Evolutionary conservation across 2,329 filamentous ascomycete genomes (phyloP).

Genomic region (Cercospora sojina): DNA sequence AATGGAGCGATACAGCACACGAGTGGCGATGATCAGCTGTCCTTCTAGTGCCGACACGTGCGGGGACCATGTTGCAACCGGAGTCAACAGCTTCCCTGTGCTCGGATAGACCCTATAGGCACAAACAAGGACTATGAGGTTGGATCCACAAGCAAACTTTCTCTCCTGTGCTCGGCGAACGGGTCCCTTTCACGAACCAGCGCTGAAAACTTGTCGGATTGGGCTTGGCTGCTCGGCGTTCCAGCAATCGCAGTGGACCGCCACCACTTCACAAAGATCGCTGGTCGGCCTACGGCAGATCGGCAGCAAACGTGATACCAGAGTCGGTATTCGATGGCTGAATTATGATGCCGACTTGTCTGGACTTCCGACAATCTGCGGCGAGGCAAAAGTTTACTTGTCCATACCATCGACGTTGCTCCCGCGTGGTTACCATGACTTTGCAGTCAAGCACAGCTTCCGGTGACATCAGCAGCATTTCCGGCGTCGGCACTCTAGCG

Average conservation of each 20-base stretch:
- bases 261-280: neutral
- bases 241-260: neutral
- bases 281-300: neutral
- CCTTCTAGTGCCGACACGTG: neutral
- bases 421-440: neutral
- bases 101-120: conserved; percentile 1
- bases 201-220: neutral
- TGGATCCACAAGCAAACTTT: neutral
- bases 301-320: neutral
- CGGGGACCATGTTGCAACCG: conserved; percentile 1
- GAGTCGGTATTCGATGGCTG: neutral
- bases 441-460: neutral
- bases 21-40: neutral
- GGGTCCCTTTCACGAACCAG: neutral
- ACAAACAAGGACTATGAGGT: neutral
- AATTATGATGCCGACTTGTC: neutral
- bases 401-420: neutral
- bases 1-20: neutral
- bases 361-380: neutral
- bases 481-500: neutral
- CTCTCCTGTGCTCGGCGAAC: neutral
- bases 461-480: neutral
- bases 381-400: neutral
- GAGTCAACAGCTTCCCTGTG: neutral
- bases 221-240: neutral